A percentile compares a stretch with the other conserved stretches of the same genome.
phyloP scores from a whole-genome alignment of 257 asterid genomes.

The Cruciata laevipes region DNA sequence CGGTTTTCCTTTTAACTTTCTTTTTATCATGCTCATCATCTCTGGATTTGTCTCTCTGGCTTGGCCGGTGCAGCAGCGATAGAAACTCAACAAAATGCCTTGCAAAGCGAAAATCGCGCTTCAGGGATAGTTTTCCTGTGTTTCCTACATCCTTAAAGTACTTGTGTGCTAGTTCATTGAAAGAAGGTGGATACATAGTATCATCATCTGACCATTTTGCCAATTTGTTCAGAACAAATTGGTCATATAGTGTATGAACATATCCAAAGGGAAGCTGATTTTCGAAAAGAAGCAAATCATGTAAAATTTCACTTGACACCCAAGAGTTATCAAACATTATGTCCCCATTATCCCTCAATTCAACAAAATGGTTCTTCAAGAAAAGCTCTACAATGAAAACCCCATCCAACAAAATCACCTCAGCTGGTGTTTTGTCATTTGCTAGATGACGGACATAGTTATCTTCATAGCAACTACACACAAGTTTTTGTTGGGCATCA shows the following conservation, averaged over 20 bases:
- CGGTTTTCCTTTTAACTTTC: neutral
- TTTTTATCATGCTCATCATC: neutral
- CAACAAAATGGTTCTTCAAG: slow-evolving; percentile 15
- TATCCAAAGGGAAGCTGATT: slow-evolving; percentile 27
- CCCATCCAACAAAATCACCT: slow-evolving; percentile 25
- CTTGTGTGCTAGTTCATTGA: slow-evolving; percentile 21
- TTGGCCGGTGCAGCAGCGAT: slow-evolving; percentile 17
- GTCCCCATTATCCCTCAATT: slow-evolving; percentile 21
- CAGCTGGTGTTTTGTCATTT: neutral
- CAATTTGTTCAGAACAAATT: neutral
- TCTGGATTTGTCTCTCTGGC: neutral
- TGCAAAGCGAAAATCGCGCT: neutral
- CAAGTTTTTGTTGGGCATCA: too few relatives aligned
- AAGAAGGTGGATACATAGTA: slow-evolving; percentile 9
- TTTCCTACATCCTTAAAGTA: slow-evolving; percentile 26
- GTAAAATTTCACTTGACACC: slow-evolving; percentile 22
- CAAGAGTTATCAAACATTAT: slow-evolving; percentile 23
- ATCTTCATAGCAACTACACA: too few relatives aligned
- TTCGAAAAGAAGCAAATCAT: slow-evolving; percentile 25
- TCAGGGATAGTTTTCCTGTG: slow-evolving; percentile 12
- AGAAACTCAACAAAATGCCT: slow-evolving; percentile 29
- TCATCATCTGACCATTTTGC: neutral
- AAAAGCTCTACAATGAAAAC: slow-evolving; percentile 24
- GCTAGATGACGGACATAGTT: too few relatives aligned
- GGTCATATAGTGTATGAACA: neutral